Percentiles rank a stretch among this genome's conserved stretches.
Evolutionary conservation across 208 protist species (phyloP).

Genomic region (Crithidia acanthocephali): DNA sequence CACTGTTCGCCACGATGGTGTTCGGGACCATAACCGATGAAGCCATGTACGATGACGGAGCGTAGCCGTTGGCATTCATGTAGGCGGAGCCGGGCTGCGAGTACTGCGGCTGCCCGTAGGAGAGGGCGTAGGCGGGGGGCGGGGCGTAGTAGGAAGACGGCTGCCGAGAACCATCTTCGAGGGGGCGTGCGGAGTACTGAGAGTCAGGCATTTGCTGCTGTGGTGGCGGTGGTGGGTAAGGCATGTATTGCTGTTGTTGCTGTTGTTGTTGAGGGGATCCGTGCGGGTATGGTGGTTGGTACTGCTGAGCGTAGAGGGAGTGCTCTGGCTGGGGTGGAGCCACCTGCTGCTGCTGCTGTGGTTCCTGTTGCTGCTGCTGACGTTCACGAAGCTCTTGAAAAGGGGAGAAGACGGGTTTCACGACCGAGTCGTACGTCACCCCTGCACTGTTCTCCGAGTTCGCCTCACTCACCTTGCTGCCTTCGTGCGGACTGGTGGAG

Average conservation of each 20-base stretch:
- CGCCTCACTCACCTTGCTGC: neutral
- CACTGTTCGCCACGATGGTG: neutral
- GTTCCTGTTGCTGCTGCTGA: slow-evolving; percentile 1
- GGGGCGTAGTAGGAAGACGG: neutral
- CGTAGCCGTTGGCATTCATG: neutral
- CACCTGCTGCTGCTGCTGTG: neutral
- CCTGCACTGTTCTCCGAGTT: neutral
- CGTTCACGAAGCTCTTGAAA: neutral
- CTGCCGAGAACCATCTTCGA: neutral
- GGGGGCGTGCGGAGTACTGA: neutral
- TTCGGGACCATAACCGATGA: neutral
- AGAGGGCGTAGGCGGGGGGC: neutral
- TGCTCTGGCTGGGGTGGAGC: too few species aligned
- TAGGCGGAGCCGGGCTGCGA: neutral
- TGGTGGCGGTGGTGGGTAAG: neutral
- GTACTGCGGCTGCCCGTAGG: slow-evolving; percentile 9
- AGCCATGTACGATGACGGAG: neutral
- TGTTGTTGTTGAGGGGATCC: neutral
- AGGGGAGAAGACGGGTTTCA: slow-evolving; percentile 11
- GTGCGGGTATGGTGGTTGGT: neutral
- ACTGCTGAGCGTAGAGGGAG: neutral
- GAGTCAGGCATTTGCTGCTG: slow-evolving; percentile 11
- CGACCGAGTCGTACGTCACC: neutral
- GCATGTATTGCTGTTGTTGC: neutral
- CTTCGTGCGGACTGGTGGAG: neutral